These are phyloP conservation scores for Tremellales sp. DNA, from an alignment of 1,284 basidiomycete genomes.

Conservation along the genomic window DNA sequence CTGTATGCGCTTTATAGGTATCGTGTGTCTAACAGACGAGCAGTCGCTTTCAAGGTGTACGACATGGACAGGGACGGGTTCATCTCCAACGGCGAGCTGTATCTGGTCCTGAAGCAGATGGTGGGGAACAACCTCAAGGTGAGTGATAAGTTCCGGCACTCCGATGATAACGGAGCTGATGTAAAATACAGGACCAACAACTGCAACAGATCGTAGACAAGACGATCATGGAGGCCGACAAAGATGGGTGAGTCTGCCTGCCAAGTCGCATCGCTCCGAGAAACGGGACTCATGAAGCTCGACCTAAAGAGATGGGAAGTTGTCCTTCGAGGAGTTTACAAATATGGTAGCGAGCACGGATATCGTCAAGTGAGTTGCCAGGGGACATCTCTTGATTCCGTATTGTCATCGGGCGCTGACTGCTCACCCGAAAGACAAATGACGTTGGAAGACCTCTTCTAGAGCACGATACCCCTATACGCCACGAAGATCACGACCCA, in stretches of 20 bases:
- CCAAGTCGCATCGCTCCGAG: neutral
- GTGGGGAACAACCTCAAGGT: constrained; percentile 98
- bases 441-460: constrained; percentile 92
- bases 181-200: constrained; percentile 74
- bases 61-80: constrained; percentile 96
- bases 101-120: constrained; percentile 99
- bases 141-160: constrained; percentile 10
- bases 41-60: constrained; percentile 97
- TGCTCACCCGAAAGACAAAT: constrained; percentile 68
- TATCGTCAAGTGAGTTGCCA: constrained; percentile 39
- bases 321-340: constrained; percentile 95
- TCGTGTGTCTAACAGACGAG: neutral
- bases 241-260: constrained; percentile 61
- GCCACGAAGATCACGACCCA: too few species aligned
- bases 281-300: constrained; percentile 5
- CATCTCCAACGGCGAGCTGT: constrained; percentile 98
- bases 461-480: too few species aligned
- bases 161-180: neutral
- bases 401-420: constrained; percentile 1
- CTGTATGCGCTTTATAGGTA: neutral
- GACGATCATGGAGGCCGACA: constrained; percentile 99
- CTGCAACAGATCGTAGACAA: constrained; percentile 99
- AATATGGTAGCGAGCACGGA: constrained; percentile 94
- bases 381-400: neutral
- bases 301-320: constrained; percentile 72